Percentiles rank a stretch among this genome's conserved stretches.
These are phyloP conservation scores for Thelonectria rubi DNA, from an alignment of 2,329 filamentous ascomycete species.

Conservation along the genomic window DNA sequence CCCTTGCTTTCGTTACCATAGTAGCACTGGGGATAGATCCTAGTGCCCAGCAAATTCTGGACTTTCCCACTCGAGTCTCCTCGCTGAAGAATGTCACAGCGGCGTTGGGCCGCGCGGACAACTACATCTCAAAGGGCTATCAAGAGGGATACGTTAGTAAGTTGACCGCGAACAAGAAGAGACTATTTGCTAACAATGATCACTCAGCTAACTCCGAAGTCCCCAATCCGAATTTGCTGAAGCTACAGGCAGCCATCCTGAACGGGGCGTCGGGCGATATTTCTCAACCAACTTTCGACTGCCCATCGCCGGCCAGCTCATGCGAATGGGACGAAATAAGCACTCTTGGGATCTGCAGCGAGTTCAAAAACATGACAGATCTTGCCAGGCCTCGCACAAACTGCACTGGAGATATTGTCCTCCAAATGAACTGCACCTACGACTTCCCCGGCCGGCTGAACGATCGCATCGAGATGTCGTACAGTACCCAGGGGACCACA, in stretches of 20 bases:
- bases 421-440: conserved; percentile 14
- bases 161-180: not conserved
- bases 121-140: conserved; percentile 14
- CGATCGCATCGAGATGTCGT: conserved; percentile 1
- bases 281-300: conserved; percentile 7
- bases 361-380: conserved; percentile 11
- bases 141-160: not conserved
- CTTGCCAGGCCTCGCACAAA: not conserved
- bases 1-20: conserved; percentile 16
- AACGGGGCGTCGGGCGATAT: conserved; percentile 11
- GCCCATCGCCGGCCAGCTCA: conserved; percentile 7
- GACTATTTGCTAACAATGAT: not conserved
- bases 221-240: not conserved
- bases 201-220: not conserved
- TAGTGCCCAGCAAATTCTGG: conserved; percentile 22
- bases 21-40: conserved; percentile 12
- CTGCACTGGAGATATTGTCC: not conserved
- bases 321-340: conserved; percentile 14
- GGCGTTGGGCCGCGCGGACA: conserved; percentile 9
- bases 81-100: conserved; percentile 7
- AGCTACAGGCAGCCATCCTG: conserved; percentile 10
- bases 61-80: conserved; percentile 5
- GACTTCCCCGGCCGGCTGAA: not conserved
- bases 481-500: not conserved
- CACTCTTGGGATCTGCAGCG: conserved; percentile 14